phyloP scores from a whole-genome alignment of 1,284 basidiomycete genomes.

The Chalciporus sp. region DNA sequence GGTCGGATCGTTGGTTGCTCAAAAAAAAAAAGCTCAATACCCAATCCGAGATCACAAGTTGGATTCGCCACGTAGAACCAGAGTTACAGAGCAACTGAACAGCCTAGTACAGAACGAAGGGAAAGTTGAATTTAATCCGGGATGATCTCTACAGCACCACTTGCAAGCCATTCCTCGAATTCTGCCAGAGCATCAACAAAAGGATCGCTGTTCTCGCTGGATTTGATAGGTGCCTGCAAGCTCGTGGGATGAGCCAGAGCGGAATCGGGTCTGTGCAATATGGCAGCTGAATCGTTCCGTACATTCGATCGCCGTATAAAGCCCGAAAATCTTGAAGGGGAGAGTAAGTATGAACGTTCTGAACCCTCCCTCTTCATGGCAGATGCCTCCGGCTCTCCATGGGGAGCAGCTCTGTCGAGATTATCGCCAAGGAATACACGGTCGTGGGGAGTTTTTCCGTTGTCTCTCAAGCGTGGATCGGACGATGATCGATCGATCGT shows the following conservation, averaged over 20 bases:
- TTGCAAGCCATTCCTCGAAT: conserved; percentile 50
- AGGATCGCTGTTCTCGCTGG: background rate
- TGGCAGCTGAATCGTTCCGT: conserved; percentile 2
- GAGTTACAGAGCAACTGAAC: background rate
- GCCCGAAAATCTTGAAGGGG: conserved; percentile 29
- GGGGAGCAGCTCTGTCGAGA: background rate
- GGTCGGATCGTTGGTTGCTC: background rate
- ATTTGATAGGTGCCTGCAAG: background rate
- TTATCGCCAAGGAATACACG: background rate
- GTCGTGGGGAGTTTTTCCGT: conserved; percentile 3
- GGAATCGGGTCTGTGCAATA: background rate
- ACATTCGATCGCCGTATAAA: conserved; percentile 19
- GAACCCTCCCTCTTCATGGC: conserved; percentile 8
- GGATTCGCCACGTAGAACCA: background rate
- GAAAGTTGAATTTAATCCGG: conserved; percentile 15
- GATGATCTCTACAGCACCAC: conserved; percentile 43
- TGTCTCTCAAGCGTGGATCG: conserved; percentile 7
- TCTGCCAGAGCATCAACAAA: conserved; percentile 45
- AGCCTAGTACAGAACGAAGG: background rate
- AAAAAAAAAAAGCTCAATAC: too few relatives aligned
- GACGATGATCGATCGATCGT: background rate
- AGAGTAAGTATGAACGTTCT: conserved; percentile 19
- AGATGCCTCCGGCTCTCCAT: background rate
- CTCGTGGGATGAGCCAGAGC: background rate
- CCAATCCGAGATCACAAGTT: background rate